These are phyloP conservation scores for Secale cereale DNA, from an alignment of 176 grass and related monocot species.

Conservation along the genomic window DNA sequence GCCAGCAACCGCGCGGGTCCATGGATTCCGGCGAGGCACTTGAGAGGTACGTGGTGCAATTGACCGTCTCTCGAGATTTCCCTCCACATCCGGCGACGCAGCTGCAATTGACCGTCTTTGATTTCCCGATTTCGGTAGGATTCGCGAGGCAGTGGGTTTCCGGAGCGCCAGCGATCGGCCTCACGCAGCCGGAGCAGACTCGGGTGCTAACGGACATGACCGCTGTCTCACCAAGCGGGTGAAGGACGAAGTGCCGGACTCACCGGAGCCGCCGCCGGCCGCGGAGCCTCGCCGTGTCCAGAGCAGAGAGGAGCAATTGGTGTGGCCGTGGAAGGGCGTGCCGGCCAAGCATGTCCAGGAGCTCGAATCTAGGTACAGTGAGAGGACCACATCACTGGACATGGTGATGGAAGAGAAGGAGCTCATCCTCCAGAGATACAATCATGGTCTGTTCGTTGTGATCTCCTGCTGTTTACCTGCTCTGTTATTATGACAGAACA, in stretches of 20 bases:
- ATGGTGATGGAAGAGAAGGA: conserved; percentile 49
- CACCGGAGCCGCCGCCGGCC: background rate
- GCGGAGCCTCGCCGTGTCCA: background rate
- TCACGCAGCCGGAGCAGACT: background rate
- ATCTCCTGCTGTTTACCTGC: background rate
- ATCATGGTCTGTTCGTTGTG: background rate
- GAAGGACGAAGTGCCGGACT: background rate
- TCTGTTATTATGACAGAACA: background rate
- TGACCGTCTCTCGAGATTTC: background rate
- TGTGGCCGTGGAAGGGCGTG: conserved; percentile 32
- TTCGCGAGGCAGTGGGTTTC: background rate
- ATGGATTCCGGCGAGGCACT: background rate
- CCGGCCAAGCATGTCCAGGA: conserved; percentile 32
- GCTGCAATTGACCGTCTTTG: background rate
- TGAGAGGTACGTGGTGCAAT: background rate
- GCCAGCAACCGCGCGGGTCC: background rate
- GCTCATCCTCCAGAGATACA: conserved; percentile 30
- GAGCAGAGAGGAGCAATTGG: background rate
- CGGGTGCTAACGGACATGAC: background rate
- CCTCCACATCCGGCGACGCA: no score
- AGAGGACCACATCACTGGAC: conserved; percentile 34
- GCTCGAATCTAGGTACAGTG: conserved; percentile 39
- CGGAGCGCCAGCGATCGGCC: background rate
- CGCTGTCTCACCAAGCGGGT: background rate
- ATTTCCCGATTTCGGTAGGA: background rate